Conservation (phyloP, 2,329 filamentous ascomycete species). For the Exophiala aquamarina region DNA sequence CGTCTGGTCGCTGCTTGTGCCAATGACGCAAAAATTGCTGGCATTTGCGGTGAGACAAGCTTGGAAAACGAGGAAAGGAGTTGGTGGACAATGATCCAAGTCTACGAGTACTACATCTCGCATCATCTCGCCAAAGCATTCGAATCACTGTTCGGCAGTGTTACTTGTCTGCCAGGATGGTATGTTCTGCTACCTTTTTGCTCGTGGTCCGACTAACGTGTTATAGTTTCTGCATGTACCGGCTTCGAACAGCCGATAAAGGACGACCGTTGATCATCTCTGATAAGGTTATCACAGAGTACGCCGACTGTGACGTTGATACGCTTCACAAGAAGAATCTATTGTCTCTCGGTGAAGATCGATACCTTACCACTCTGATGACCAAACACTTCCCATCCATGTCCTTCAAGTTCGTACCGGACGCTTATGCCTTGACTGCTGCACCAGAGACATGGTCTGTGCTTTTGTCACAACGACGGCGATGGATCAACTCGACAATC, state of each 20-base stretch:
- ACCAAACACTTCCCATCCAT: conserved; percentile 94
- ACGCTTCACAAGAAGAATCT: conserved; percentile 95
- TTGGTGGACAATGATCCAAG: conserved; percentile 99
- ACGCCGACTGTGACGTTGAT: conserved; percentile 84
- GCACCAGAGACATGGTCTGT: conserved; percentile 94
- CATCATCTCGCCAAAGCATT: conserved; percentile 97
- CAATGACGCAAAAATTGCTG: conserved; percentile 92
- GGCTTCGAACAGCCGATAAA: conserved; percentile 87
- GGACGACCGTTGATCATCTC: conserved; percentile 93
- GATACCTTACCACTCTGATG: conserved; percentile 95
- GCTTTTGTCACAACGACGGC: conserved; percentile 91
- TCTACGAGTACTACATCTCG: conserved; percentile 99
- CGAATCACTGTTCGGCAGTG: conserved; percentile 94
- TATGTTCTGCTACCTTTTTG: conserved; percentile 52
- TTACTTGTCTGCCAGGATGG: conserved; percentile 99
- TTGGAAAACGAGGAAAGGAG: conserved; percentile 91
- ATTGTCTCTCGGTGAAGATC: conserved; percentile 90
- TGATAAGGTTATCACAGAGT: conserved; percentile 82
- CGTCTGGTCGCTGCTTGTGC: conserved; percentile 88
- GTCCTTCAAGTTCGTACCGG: conserved; percentile 93
- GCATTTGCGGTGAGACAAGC: conserved; percentile 95
- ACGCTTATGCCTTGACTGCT: conserved; percentile 90
- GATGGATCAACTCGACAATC: conserved; percentile 99
- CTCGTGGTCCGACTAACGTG: conserved; percentile 38
- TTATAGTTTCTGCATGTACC: conserved; percentile 96